Evolutionary conservation across 257 asterid species (phyloP).

Genomic region (Salvia miltiorrhiza): DNA sequence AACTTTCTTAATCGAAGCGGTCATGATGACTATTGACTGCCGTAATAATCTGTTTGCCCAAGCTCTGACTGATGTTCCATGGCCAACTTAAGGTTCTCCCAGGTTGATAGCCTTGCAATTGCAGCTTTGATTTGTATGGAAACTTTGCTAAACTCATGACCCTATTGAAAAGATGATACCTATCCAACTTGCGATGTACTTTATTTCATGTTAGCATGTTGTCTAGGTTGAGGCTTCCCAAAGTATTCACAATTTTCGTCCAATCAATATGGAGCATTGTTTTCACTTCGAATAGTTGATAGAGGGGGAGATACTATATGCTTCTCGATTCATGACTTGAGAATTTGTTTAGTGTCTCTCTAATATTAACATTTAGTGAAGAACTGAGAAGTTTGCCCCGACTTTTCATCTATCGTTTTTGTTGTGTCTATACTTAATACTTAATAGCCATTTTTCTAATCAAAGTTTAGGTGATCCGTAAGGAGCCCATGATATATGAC

Average conservation of each 20-base stretch:
- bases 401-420: not conserved
- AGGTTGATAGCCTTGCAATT: too few species aligned
- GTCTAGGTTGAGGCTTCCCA: not conserved
- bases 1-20: not conserved
- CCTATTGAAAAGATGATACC: not conserved
- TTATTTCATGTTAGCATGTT: not conserved
- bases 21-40: not conserved
- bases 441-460: not conserved
- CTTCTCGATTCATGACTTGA: not conserved
- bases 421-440: not conserved
- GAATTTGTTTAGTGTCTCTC: not conserved
- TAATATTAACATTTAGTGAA: not conserved
- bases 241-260: not conserved
- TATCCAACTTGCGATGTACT: not conserved
- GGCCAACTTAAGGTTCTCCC: not conserved
- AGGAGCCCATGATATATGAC: not conserved
- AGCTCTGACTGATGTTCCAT: not conserved
- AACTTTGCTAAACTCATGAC: not conserved
- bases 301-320: not conserved
- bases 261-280: not conserved
- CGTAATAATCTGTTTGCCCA: not conserved
- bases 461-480: not conserved
- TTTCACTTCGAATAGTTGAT: not conserved
- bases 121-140: not conserved
- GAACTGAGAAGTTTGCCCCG: not conserved